phyloP scores from a whole-genome alignment of 768 basidiomycete genomes.

The Lactifluus pinguis region DNA sequence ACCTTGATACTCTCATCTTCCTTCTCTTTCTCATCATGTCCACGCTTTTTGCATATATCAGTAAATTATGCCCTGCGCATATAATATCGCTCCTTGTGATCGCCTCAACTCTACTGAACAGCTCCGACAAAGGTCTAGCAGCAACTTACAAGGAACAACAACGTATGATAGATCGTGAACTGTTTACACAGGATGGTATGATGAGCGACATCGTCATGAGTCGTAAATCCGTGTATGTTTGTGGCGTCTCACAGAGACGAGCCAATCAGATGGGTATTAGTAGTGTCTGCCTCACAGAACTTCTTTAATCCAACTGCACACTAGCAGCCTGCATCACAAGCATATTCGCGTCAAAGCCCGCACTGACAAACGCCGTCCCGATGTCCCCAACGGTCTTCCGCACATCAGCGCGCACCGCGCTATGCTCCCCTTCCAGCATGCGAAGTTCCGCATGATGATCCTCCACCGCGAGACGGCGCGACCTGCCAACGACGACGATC shows the following conservation, averaged over 20 bases:
- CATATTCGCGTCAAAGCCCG: constrained; percentile 47
- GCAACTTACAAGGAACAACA: background rate
- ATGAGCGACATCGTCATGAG: background rate
- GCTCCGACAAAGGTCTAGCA: background rate
- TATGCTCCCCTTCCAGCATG: constrained; percentile 48
- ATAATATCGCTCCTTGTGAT: constrained; percentile 8
- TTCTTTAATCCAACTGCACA: background rate
- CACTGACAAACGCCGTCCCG: constrained; percentile 63
- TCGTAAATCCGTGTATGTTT: background rate
- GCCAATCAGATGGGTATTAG: no score
- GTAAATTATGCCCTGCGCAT: constrained; percentile 17
- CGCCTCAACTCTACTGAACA: background rate
- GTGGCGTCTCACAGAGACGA: background rate
- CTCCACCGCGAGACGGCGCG: constrained; percentile 62
- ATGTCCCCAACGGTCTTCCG: constrained; percentile 82
- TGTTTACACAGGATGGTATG: background rate
- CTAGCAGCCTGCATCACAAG: constrained; percentile 55
- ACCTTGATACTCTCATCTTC: constrained; percentile 22
- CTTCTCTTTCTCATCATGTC: constrained; percentile 1
- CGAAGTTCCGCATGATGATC: constrained; percentile 66
- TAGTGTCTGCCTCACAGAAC: no score
- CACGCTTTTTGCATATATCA: constrained; percentile 15
- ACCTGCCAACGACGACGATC: constrained; percentile 64
- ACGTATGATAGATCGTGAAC: background rate
- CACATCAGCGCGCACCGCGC: constrained; percentile 50